phyloP scores from a whole-genome alignment of 148 eudicot genomes.

The Polygonum maritimum region DNA sequence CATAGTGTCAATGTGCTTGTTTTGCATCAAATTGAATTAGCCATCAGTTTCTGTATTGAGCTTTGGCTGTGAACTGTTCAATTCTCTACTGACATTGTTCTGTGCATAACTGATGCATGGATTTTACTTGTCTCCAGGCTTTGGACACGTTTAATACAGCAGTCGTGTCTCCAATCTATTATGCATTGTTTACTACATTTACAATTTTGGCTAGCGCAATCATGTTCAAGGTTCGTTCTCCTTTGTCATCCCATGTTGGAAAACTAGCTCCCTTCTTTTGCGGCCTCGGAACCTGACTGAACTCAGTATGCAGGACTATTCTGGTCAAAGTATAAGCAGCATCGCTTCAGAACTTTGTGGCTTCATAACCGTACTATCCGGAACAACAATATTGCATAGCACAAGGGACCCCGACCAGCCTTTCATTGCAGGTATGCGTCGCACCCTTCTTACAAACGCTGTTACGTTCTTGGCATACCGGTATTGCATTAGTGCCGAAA shows the following conservation, averaged over 20 bases:
- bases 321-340: constrained; percentile 56
- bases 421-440: constrained; percentile 6
- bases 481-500: not conserved
- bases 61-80: not conserved
- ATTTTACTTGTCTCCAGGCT: constrained; percentile 28
- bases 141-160: constrained; percentile 64
- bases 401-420: constrained; percentile 15
- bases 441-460: not conserved
- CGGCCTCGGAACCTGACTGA: not conserved
- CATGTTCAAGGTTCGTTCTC: constrained; percentile 53
- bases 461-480: not conserved
- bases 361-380: constrained; percentile 58
- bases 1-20: not conserved
- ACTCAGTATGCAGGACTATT: constrained; percentile 40
- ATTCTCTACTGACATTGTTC: not conserved
- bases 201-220: constrained; percentile 68
- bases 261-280: not conserved
- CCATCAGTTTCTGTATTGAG: not conserved
- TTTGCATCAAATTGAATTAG: not conserved
- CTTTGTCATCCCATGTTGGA: not conserved
- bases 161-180: constrained; percentile 64
- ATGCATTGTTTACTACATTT: constrained; percentile 65
- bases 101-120: not conserved
- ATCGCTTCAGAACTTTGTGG: constrained; percentile 64
- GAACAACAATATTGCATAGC: constrained; percentile 47